Evolutionary conservation across 192 early-diverging fungal genomes (phyloP).

Genomic region (Podila clonocystis): DNA sequence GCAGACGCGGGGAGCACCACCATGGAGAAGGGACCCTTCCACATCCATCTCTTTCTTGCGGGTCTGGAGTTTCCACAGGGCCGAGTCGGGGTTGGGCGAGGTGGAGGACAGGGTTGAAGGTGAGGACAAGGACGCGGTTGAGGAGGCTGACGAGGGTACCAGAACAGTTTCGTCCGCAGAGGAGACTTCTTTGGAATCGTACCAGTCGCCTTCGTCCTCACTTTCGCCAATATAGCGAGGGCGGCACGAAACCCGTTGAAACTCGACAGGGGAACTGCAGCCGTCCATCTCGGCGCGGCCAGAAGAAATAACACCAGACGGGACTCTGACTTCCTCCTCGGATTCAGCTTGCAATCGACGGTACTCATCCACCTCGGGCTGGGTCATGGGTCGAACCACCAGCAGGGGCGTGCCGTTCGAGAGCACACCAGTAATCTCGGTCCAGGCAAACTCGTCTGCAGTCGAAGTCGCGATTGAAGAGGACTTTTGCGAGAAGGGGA

Average conservation of each 20-base stretch:
- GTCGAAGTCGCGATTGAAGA: not conserved
- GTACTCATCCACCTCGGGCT: slow-evolving; percentile 1
- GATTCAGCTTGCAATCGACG: not conserved
- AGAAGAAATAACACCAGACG: not conserved
- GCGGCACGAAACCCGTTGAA: not conserved
- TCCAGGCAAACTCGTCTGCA: slow-evolving; percentile 1
- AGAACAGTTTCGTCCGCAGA: not conserved
- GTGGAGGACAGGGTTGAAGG: not conserved
- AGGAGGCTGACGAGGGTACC: not conserved
- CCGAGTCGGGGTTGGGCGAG: not conserved
- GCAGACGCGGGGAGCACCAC: not conserved
- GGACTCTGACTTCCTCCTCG: not conserved
- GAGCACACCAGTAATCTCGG: slow-evolving; percentile 4
- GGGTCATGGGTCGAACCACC: slow-evolving; percentile 3
- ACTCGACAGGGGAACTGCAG: not conserved
- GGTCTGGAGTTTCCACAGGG: not conserved
- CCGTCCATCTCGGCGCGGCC: not conserved
- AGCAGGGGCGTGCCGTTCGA: not conserved
- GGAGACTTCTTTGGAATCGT: not conserved
- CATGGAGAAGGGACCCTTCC: not conserved
- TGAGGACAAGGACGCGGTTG: not conserved
- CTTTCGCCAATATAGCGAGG: not conserved
- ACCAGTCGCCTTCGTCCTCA: not conserved
- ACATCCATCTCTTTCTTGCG: slow-evolving; percentile 1
- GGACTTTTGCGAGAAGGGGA: not conserved